phyloP scores from a whole-genome alignment of 2,329 filamentous ascomycete species.

The Pestalotiopsis sp. region DNA sequence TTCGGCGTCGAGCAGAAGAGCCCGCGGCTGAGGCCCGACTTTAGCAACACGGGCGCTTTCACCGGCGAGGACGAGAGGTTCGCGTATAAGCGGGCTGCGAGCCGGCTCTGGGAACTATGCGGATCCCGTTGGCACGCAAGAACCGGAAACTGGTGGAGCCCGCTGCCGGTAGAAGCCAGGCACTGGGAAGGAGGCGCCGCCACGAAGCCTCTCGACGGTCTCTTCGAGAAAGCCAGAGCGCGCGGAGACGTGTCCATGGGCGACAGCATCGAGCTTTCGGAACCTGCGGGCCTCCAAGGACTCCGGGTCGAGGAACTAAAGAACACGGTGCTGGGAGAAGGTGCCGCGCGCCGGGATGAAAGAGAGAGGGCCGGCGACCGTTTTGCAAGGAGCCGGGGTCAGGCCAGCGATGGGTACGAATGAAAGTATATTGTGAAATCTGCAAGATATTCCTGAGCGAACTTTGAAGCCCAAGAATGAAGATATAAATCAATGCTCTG shows the following conservation, averaged over 20 bases:
- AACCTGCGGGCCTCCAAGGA: conserved; percentile 42
- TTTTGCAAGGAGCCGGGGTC: neutral
- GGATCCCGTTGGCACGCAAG: conserved; percentile 71
- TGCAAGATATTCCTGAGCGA: neutral
- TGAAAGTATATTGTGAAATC: neutral
- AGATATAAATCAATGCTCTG: too few relatives aligned
- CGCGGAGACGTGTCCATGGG: conserved; percentile 40
- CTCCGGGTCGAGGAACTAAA: conserved; percentile 32
- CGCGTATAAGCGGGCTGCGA: conserved; percentile 76
- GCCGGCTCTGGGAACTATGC: conserved; percentile 83
- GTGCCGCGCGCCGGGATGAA: neutral
- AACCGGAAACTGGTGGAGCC: conserved; percentile 67
- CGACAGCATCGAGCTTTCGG: conserved; percentile 41
- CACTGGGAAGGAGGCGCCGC: conserved; percentile 60
- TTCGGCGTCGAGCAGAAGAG: conserved; percentile 42
- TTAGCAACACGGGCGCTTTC: conserved; percentile 67
- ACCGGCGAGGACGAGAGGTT: conserved; percentile 83
- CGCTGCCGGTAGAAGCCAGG: conserved; percentile 62
- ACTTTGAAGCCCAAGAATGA: neutral
- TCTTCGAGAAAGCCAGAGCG: conserved; percentile 18
- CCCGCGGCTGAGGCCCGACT: conserved; percentile 53
- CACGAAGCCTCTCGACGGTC: conserved; percentile 16
- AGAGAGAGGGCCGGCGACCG: neutral
- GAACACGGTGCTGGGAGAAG: conserved; percentile 16
- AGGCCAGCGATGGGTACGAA: conserved; percentile 9